Conservation (phyloP, 176 grass and related monocot genomes). For the Puya raimondii region DNA sequence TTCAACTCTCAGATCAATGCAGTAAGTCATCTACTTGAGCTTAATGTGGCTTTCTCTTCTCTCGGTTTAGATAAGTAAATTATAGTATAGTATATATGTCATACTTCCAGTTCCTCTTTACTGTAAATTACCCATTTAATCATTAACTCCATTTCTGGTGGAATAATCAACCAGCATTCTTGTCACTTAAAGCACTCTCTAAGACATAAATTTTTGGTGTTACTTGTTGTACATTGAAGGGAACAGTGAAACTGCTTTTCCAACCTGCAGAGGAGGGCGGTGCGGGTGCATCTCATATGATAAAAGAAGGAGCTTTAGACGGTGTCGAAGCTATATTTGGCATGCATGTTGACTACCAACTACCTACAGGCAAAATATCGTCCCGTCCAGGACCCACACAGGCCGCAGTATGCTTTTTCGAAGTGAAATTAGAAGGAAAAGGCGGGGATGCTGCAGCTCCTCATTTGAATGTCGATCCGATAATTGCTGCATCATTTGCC, state of each 20-base stretch:
- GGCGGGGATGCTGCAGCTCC: constrained; percentile 57
- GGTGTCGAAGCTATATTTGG: constrained; percentile 64
- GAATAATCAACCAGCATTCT: too few relatives aligned
- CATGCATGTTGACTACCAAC: constrained; percentile 59
- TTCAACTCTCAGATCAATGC: background rate
- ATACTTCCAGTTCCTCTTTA: background rate
- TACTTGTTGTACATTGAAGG: constrained; percentile 35
- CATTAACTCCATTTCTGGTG: background rate
- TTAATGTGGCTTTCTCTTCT: background rate
- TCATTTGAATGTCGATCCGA: constrained; percentile 71
- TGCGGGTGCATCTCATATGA: constrained; percentile 83
- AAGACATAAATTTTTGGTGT: constrained; percentile 3
- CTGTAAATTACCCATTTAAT: background rate
- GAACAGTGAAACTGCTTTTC: constrained; percentile 87
- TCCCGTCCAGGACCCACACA: constrained; percentile 61
- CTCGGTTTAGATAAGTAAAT: background rate
- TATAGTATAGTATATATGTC: too few relatives aligned
- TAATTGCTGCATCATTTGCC: constrained; percentile 51
- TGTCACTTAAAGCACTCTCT: background rate
- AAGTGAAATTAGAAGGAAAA: constrained; percentile 87
- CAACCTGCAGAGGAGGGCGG: constrained; percentile 94
- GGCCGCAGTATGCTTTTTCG: constrained; percentile 58
- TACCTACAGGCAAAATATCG: constrained; percentile 42
- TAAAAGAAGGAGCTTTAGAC: constrained; percentile 64
- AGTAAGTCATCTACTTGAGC: background rate